These are phyloP conservation scores for Amorphotheca resinae DNA, from an alignment of 495 filamentous ascomycete species.

Conservation along the genomic window DNA sequence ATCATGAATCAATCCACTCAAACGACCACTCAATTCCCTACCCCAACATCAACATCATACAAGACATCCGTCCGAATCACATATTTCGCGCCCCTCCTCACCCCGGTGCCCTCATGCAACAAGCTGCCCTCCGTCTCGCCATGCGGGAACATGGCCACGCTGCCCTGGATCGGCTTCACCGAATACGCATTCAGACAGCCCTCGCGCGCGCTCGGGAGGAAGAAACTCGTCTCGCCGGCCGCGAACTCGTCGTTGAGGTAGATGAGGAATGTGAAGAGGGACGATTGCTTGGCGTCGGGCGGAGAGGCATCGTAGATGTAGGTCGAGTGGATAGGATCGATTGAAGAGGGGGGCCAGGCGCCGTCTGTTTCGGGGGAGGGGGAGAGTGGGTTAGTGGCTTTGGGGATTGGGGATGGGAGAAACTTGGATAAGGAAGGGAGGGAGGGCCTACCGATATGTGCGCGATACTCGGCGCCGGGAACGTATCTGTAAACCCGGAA, in stretches of 20 bases:
- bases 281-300: slow-evolving; percentile 30
- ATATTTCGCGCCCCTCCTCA: slow-evolving; percentile 33
- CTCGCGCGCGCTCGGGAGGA: slow-evolving; percentile 30
- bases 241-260: slow-evolving; percentile 41
- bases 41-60: slow-evolving; percentile 36
- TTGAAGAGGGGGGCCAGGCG: slow-evolving; percentile 35
- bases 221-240: slow-evolving; percentile 38
- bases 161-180: slow-evolving; percentile 34
- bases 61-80: slow-evolving; percentile 36
- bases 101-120: slow-evolving; percentile 36
- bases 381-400: slow-evolving; percentile 14
- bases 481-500: slow-evolving; percentile 39
- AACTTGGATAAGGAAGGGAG: neutral
- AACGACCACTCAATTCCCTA: too few relatives aligned
- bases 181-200: slow-evolving; percentile 35
- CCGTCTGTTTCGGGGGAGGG: slow-evolving; percentile 26
- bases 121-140: slow-evolving; percentile 31
- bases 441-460: slow-evolving; percentile 22
- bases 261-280: slow-evolving; percentile 37
- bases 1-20: too few relatives aligned
- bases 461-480: slow-evolving; percentile 35
- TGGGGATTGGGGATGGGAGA: neutral
- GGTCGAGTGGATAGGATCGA: slow-evolving; percentile 23
- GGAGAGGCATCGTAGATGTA: slow-evolving; percentile 37
- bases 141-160: slow-evolving; percentile 34